phyloP scores from a whole-genome alignment of 148 eudicot species.

The Chenopodium berlandieri region DNA sequence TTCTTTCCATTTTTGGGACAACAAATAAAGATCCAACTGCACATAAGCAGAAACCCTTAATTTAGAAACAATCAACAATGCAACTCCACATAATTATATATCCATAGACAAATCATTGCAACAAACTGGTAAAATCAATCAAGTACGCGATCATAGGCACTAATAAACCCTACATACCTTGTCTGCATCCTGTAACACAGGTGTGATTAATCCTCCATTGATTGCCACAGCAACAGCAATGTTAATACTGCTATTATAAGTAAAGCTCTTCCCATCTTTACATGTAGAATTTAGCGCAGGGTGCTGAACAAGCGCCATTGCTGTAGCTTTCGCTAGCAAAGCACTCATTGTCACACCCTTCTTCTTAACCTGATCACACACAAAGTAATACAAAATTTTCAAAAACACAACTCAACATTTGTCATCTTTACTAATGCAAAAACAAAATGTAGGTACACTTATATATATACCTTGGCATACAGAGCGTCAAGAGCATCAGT shows the following conservation, averaged over 20 bases:
- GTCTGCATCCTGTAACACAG: conserved; percentile 94
- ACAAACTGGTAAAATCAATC: no score
- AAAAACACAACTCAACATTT: no score
- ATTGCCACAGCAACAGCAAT: conserved; percentile 97
- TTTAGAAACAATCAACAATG: background rate
- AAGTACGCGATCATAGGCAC: background rate
- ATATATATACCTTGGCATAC: conserved; percentile 58
- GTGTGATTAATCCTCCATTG: conserved; percentile 92
- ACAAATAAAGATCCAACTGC: conserved; percentile 87
- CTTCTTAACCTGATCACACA: conserved; percentile 55
- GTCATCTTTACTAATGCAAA: background rate
- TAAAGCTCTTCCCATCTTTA: conserved; percentile 87
- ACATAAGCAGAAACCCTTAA: conserved; percentile 9
- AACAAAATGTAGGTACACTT: background rate
- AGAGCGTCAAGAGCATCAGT: conserved; percentile 85
- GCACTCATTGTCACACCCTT: conserved; percentile 95
- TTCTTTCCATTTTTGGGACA: conserved; percentile 94
- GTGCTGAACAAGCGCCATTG: conserved; percentile 89
- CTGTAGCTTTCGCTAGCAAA: conserved; percentile 79
- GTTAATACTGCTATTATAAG: conserved; percentile 74
- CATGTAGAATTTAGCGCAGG: conserved; percentile 78
- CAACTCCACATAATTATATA: background rate
- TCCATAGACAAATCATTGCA: background rate
- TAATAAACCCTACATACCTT: conserved; percentile 47
- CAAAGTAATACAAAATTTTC: background rate